Evolutionary conservation across 495 filamentous ascomycete genomes (phyloP).

Genomic region (Talaromyces thailandensis): DNA sequence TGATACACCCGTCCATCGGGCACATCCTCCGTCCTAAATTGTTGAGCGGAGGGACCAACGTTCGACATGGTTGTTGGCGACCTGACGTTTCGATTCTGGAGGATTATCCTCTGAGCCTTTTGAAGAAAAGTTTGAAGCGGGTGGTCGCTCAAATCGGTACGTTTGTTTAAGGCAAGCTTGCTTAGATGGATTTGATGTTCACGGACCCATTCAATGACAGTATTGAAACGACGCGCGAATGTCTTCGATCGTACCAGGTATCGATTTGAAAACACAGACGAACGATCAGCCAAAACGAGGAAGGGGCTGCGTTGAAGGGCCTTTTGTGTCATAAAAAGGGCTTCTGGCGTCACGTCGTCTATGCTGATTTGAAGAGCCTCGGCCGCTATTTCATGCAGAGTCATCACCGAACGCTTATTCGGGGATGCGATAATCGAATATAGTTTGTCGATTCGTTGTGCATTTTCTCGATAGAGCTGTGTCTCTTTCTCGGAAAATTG

Average conservation of each 20-base stretch:
- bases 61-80: conserved; percentile 47
- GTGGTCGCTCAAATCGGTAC: conserved; percentile 16
- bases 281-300: conserved; percentile 38
- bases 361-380: conserved; percentile 33
- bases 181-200: conserved; percentile 43
- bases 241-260: conserved; percentile 42
- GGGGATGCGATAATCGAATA: conserved; percentile 38
- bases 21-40: conserved; percentile 26
- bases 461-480: conserved; percentile 36
- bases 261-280: conserved; percentile 29
- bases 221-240: conserved; percentile 31
- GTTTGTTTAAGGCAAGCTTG: conserved; percentile 17
- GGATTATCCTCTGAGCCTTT: conserved; percentile 57
- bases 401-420: conserved; percentile 41
- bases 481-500: conserved; percentile 19
- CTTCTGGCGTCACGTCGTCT: conserved; percentile 38
- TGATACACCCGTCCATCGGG: conserved; percentile 31
- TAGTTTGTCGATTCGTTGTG: conserved; percentile 39
- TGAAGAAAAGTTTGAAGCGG: conserved; percentile 50
- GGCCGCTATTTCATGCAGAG: conserved; percentile 54
- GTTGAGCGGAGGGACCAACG: conserved; percentile 37
- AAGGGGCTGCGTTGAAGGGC: conserved; percentile 34
- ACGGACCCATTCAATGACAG: conserved; percentile 48
- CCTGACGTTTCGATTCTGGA: conserved; percentile 54
- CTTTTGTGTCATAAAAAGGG: conserved; percentile 61